Evolutionary conservation across 805 yeast species (phyloP).

Genomic region (Candida morakotiae): DNA sequence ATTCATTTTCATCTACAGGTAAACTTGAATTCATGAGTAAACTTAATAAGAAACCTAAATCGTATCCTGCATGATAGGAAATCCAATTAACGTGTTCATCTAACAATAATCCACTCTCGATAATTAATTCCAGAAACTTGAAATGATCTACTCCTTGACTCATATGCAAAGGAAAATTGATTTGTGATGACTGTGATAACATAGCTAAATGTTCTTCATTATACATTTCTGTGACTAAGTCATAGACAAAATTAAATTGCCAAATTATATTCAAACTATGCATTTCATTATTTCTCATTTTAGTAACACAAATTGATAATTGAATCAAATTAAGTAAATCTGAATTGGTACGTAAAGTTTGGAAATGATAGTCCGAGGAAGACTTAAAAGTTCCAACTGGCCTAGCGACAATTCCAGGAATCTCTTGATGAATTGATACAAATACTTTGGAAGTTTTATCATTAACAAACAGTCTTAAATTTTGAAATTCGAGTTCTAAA

Average conservation of each 20-base stretch:
- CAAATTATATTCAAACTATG: conserved; percentile 81
- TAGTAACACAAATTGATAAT: conserved; percentile 44
- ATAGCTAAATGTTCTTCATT: conserved; percentile 81
- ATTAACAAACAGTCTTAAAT: conserved; percentile 54
- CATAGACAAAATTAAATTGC: conserved; percentile 92
- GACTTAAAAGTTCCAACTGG: conserved; percentile 92
- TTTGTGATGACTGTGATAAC: conserved; percentile 70
- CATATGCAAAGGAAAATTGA: conserved; percentile 73
- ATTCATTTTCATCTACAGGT: conserved; percentile 79
- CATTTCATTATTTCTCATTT: conserved; percentile 28
- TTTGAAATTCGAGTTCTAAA: conserved; percentile 61
- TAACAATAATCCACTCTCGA: conserved; percentile 80
- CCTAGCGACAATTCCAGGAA: conserved; percentile 93
- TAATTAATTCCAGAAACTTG: conserved; percentile 79
- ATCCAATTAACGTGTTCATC: conserved; percentile 69
- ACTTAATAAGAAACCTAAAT: conserved; percentile 82
- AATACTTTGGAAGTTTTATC: conserved; percentile 45
- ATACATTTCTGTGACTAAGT: conserved; percentile 74
- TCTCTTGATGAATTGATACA: conserved; percentile 80
- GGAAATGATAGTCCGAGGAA: conserved; percentile 91
- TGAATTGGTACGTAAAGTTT: conserved; percentile 86
- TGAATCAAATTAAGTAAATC: conserved; percentile 85
- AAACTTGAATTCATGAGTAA: conserved; percentile 69
- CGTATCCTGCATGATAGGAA: conserved; percentile 92
- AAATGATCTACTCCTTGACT: conserved; percentile 73